Base-by-base conservation (phyloP, 176 grass and related monocot genomes). In the Coix lacrymajobi region DNA sequence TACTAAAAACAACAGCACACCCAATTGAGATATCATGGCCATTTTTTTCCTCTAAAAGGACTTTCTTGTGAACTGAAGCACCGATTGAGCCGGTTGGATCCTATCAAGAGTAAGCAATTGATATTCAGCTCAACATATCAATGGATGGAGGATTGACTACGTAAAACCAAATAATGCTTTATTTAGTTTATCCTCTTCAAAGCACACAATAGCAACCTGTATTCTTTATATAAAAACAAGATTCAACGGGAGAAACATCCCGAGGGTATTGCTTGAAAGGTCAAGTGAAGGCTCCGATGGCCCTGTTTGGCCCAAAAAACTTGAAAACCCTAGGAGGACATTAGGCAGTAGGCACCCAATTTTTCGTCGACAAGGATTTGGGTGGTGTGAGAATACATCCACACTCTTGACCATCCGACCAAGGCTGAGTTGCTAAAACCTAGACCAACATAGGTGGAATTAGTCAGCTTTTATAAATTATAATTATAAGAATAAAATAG, bases 41-140 rank as follows among this genome's bases (percentile, higher is more conserved):
- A 72, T 80, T 39, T 67, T 73, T 87, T 29, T 66, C 70, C 19
- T 83, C 60, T 8, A 58, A 62, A 43, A 89, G 20, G 20, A 80
- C 89, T 82, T 86, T 89, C 43, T 58, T 74, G 63, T 91, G 89
- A 65, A 91, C 62, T 20, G 81, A 76, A 68, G 89, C 92, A 36
- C 46, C 37, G 28, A 94, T 76, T 11, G 16, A 76, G 22, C 71
- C 87, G 1, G 73, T 76, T 34, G 84, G 87, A 66, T 94, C 92
- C 92, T 91, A 85, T 40, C 6, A 64, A 80, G 29, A 68, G 22
- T 22, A 36, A 70, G 30, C 5, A 65, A n/a, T 40, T 65, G 22
- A 28, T 30, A 70, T n/a, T 38, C 30, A 26, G 10, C 14, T 65
- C 11, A 66, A n/a, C 45, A 51, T 57, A 34, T 41, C 4, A 57